Conservation (phyloP, 1,139 yeast species). For the Geotrichum cucujoidarum region DNA sequence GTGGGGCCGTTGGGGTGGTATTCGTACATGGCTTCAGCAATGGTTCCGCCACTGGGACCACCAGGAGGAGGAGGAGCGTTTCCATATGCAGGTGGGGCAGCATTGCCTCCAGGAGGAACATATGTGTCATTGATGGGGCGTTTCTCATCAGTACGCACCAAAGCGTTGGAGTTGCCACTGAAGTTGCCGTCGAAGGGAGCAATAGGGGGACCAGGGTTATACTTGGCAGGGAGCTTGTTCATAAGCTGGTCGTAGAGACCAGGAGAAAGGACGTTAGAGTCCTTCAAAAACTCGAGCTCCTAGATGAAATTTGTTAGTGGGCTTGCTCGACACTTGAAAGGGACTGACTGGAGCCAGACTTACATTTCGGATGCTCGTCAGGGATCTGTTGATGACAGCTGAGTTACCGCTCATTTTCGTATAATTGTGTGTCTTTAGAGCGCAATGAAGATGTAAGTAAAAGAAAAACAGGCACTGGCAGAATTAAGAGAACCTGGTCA, state of each 20-base stretch:
- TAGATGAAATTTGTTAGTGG: conserved; percentile 20
- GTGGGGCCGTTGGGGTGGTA: conserved; percentile 65
- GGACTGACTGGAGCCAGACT: conserved; percentile 25
- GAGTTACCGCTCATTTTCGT: conserved; percentile 22
- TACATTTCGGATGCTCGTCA: conserved; percentile 66
- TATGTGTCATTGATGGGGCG: conserved; percentile 15
- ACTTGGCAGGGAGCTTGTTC: conserved; percentile 54
- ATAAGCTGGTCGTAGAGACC: conserved; percentile 51
- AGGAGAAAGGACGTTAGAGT: conserved; percentile 68
- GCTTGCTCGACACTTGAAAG: background rate
- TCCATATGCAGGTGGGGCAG: conserved; percentile 24
- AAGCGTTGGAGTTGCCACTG: background rate
- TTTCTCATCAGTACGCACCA: conserved; percentile 12
- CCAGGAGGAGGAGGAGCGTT: conserved; percentile 23
- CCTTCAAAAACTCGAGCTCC: conserved; percentile 75
- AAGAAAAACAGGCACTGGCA: no score
- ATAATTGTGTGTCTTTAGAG: background rate
- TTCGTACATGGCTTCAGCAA: conserved; percentile 66
- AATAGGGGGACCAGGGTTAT: conserved; percentile 53
- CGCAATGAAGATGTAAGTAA: background rate
- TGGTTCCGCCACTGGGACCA: conserved; percentile 31
- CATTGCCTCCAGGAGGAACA: conserved; percentile 10
- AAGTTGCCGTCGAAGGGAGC: conserved; percentile 20
- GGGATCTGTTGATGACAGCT: conserved; percentile 71
- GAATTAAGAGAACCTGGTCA: no score